phyloP scores from a whole-genome alignment of 2,329 filamentous ascomycete genomes.

The Ciborinia camelliae region DNA sequence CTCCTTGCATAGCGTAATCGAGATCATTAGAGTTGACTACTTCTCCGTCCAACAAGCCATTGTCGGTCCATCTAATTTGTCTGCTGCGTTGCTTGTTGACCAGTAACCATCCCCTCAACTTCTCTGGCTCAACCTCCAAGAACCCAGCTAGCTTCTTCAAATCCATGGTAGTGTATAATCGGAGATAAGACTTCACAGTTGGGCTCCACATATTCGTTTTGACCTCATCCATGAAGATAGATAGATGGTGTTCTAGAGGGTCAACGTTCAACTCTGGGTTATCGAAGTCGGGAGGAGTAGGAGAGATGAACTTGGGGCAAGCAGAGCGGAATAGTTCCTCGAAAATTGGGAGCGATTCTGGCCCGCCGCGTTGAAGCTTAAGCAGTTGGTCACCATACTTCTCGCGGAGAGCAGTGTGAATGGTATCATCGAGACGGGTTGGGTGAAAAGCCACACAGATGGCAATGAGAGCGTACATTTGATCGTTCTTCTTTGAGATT shows the following conservation, averaged over 20 bases:
- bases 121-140: constrained; percentile 94
- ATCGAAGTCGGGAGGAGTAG: constrained; percentile 95
- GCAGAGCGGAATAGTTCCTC: constrained; percentile 96
- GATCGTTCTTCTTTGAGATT: constrained; percentile 99
- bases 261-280: constrained; percentile 95
- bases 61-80: constrained; percentile 91
- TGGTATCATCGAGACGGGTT: constrained; percentile 95
- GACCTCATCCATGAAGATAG: constrained; percentile 99
- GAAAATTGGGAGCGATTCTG: constrained; percentile 91
- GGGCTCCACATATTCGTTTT: constrained; percentile 99
- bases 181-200: constrained; percentile 96
- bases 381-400: constrained; percentile 99
- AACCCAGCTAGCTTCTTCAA: constrained; percentile 97
- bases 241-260: constrained; percentile 93
- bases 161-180: constrained; percentile 99
- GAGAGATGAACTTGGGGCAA: constrained; percentile 99
- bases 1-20: constrained; percentile 93
- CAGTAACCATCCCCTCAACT: constrained; percentile 86
- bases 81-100: constrained; percentile 99
- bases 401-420: constrained; percentile 95
- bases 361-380: constrained; percentile 92
- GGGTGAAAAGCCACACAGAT: constrained; percentile 99
- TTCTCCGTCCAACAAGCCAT: constrained; percentile 86
- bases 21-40: constrained; percentile 90
- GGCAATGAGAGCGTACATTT: constrained; percentile 98